phyloP scores from a whole-genome alignment of 1,284 basidiomycete species.

The Rhodotorula sp. region DNA sequence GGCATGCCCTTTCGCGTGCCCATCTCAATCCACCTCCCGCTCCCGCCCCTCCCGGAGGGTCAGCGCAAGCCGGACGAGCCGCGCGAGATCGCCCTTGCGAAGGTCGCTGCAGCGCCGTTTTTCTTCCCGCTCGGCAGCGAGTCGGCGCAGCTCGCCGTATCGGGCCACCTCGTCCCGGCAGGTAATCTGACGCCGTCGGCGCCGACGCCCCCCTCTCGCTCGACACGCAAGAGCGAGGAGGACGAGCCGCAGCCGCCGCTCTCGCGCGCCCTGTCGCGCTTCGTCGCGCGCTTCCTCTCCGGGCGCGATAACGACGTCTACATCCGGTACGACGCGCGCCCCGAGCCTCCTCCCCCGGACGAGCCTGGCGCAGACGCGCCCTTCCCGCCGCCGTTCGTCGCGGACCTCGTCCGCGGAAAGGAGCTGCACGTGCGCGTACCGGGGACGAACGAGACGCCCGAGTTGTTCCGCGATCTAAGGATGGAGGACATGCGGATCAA shows the following conservation, averaged over 20 bases:
- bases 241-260: constrained; percentile 16
- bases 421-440: constrained; percentile 23
- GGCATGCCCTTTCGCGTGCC: constrained; percentile 40
- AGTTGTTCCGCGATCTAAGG: constrained; percentile 43
- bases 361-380: constrained; percentile 14
- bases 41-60: not conserved
- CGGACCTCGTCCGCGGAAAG: constrained; percentile 20
- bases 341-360: constrained; percentile 18
- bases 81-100: constrained; percentile 34
- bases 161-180: constrained; percentile 39
- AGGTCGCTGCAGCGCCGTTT: constrained; percentile 39
- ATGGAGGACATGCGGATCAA: constrained; percentile 44
- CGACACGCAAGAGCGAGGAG: not conserved
- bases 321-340: constrained; percentile 36
- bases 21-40: constrained; percentile 28
- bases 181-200: constrained; percentile 16
- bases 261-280: constrained; percentile 29
- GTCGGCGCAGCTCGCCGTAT: constrained; percentile 28
- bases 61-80: not conserved
- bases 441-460: constrained; percentile 35
- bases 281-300: constrained; percentile 42
- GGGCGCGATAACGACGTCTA: constrained; percentile 39
- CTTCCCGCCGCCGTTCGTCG: constrained; percentile 35
- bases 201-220: not conserved
- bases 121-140: constrained; percentile 19